Evolutionary conservation across 2,329 filamentous ascomycete species (phyloP).

Genomic region (Neocatenulostroma microsporum): DNA sequence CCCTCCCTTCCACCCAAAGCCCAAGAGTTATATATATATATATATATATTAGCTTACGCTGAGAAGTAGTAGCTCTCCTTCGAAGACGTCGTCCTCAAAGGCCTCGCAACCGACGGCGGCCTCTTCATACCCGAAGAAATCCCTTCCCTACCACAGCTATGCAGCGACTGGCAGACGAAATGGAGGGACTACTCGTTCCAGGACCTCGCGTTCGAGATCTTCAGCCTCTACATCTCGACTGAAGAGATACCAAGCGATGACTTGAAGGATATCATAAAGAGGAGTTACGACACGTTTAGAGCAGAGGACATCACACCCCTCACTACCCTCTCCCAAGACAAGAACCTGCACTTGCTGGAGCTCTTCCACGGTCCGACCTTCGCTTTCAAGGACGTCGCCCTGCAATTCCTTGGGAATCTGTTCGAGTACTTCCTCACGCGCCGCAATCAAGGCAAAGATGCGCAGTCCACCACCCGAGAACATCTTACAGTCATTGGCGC

Average conservation of each 20-base stretch:
- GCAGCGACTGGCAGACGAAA: conserved; percentile 54
- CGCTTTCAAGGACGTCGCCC: conserved; percentile 89
- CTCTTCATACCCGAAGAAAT: conserved; percentile 84
- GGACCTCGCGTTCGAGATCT: conserved; percentile 75
- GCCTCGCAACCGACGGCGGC: conserved; percentile 76
- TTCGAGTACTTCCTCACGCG: conserved; percentile 81
- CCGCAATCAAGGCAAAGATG: conserved; percentile 60
- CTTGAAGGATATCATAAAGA: conserved; percentile 72
- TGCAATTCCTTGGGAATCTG: conserved; percentile 93
- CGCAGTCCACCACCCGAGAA: conserved; percentile 56
- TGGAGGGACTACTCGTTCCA: conserved; percentile 75
- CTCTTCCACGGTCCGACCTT: conserved; percentile 95
- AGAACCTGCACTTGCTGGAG: conserved; percentile 78
- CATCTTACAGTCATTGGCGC: conserved; percentile 81
- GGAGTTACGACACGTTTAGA: conserved; percentile 86
- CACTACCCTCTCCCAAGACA: conserved; percentile 61
- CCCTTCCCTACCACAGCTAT: conserved; percentile 56
- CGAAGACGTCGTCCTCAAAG: conserved; percentile 84
- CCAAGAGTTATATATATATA: neutral
- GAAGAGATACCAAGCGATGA: conserved; percentile 74
- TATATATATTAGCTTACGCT: conserved; percentile 21
- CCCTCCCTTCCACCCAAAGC: conserved; percentile 8
- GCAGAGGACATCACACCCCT: conserved; percentile 69
- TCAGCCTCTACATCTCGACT: conserved; percentile 78
- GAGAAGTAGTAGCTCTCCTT: conserved; percentile 62